phyloP scores from a whole-genome alignment of 2,329 filamentous ascomycete genomes.

The Metarhizium guizhouense region DNA sequence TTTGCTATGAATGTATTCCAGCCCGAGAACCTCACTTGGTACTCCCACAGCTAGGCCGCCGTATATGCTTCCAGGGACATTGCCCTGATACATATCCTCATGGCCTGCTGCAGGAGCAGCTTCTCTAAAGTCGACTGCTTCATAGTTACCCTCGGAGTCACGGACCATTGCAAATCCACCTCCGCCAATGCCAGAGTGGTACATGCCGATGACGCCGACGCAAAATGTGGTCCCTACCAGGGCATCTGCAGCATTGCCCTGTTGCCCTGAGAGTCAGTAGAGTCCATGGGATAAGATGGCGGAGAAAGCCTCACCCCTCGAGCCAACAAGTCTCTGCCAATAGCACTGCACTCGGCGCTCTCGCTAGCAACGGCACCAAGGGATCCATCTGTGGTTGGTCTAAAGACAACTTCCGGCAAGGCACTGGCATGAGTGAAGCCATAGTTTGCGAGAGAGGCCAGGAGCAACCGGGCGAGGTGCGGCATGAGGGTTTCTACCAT shows the following conservation, averaged over 20 bases:
- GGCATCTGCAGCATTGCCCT: slow-evolving; percentile 71
- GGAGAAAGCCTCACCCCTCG: slow-evolving; percentile 33
- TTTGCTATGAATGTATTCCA: slow-evolving; percentile 67
- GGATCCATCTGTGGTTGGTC: slow-evolving; percentile 10
- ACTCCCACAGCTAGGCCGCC: slow-evolving; percentile 67
- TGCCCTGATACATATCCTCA: slow-evolving; percentile 76
- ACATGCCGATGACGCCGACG: slow-evolving; percentile 67
- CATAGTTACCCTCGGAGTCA: slow-evolving; percentile 63
- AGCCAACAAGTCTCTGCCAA: slow-evolving; percentile 55
- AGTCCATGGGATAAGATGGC: not conserved
- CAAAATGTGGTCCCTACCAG: slow-evolving; percentile 67
- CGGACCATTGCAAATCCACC: slow-evolving; percentile 86
- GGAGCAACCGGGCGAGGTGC: not conserved
- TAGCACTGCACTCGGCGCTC: slow-evolving; percentile 56
- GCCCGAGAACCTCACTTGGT: slow-evolving; percentile 67
- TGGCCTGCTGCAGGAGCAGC: slow-evolving; percentile 73
- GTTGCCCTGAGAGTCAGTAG: not conserved
- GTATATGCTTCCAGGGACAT: slow-evolving; percentile 55
- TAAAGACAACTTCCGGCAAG: slow-evolving; percentile 15
- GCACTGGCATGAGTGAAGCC: slow-evolving; percentile 5
- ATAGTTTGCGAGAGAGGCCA: slow-evolving; percentile 3
- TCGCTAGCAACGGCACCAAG: slow-evolving; percentile 63
- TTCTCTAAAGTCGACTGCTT: slow-evolving; percentile 85
- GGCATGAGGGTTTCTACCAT: not conserved
- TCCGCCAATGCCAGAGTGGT: slow-evolving; percentile 76